phyloP scores from a whole-genome alignment of 257 asterid genomes.

The Jasminum sambac region DNA sequence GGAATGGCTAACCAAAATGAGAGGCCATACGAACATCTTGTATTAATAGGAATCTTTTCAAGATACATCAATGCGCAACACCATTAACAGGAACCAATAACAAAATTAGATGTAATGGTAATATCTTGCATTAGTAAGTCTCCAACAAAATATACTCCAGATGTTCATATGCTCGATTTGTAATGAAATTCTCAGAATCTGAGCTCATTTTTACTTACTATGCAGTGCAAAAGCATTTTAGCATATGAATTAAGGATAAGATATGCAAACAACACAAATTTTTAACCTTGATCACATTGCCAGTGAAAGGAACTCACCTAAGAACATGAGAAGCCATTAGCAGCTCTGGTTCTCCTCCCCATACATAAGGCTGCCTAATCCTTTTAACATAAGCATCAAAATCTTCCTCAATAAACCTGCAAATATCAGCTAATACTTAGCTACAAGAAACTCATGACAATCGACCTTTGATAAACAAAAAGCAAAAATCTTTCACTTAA shows the following conservation, averaged over 20 bases:
- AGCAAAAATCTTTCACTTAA: not conserved
- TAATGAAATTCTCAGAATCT: not conserved
- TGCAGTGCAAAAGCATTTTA: not conserved
- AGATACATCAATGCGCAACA: too few relatives aligned
- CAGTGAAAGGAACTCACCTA: constrained; percentile 45
- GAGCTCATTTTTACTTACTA: not conserved
- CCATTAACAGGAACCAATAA: too few relatives aligned
- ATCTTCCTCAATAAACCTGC: constrained; percentile 77
- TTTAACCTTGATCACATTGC: not conserved
- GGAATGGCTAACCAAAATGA: too few relatives aligned
- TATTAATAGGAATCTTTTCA: too few relatives aligned
- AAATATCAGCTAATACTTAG: not conserved
- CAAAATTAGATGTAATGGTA: too few relatives aligned
- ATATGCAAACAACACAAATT: not conserved
- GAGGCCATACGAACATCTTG: too few relatives aligned
- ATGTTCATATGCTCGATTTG: not conserved
- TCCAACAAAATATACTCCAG: too few relatives aligned
- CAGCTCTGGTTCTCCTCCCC: constrained; percentile 96
- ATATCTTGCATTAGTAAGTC: too few relatives aligned
- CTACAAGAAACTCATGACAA: not conserved
- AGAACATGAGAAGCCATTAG: constrained; percentile 87
- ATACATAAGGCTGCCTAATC: constrained; percentile 66
- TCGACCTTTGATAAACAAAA: too few relatives aligned
- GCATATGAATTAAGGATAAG: not conserved
- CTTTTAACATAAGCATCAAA: constrained; percentile 73